Percentiles rank a stretch among this genome's conserved stretches.
Evolutionary conservation across 768 basidiomycete genomes (phyloP).

Genomic region (Leccinum imitatum): DNA sequence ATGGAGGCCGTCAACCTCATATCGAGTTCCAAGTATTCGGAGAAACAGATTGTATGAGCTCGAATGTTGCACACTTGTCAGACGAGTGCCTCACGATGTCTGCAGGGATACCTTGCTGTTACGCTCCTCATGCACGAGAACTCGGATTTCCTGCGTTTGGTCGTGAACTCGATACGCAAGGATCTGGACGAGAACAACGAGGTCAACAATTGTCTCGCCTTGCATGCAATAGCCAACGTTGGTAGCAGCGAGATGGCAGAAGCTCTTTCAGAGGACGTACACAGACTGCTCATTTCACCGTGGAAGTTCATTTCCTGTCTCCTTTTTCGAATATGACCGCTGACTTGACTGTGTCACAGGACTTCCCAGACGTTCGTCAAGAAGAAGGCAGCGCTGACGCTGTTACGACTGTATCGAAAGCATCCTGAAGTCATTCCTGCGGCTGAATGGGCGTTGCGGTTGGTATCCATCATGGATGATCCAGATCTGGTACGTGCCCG

Average conservation of each 20-base stretch:
- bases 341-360: slow-evolving; percentile 41
- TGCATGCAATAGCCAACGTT: slow-evolving; percentile 98
- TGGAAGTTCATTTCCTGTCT: slow-evolving; percentile 40
- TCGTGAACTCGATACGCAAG: slow-evolving; percentile 98
- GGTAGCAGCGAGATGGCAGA: slow-evolving; percentile 99
- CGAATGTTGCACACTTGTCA: background rate
- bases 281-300: slow-evolving; percentile 93
- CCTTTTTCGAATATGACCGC: slow-evolving; percentile 7
- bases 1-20: slow-evolving; percentile 99
- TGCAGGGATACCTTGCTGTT: slow-evolving; percentile 93
- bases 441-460: slow-evolving; percentile 92
- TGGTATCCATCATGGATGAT: slow-evolving; percentile 96
- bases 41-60: slow-evolving; percentile 92
- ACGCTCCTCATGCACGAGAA: slow-evolving; percentile 99
- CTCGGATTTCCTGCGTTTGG: slow-evolving; percentile 92
- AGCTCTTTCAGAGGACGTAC: slow-evolving; percentile 89
- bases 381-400: slow-evolving; percentile 96
- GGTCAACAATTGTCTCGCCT: slow-evolving; percentile 91
- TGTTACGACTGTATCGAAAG: slow-evolving; percentile 92
- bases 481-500: slow-evolving; percentile 65
- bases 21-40: slow-evolving; percentile 91
- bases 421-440: slow-evolving; percentile 93
- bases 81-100: slow-evolving; percentile 4
- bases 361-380: slow-evolving; percentile 95
- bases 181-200: slow-evolving; percentile 95